phyloP scores from a whole-genome alignment of 2,329 filamentous ascomycete species.

The Ceratocystis huliohia region DNA sequence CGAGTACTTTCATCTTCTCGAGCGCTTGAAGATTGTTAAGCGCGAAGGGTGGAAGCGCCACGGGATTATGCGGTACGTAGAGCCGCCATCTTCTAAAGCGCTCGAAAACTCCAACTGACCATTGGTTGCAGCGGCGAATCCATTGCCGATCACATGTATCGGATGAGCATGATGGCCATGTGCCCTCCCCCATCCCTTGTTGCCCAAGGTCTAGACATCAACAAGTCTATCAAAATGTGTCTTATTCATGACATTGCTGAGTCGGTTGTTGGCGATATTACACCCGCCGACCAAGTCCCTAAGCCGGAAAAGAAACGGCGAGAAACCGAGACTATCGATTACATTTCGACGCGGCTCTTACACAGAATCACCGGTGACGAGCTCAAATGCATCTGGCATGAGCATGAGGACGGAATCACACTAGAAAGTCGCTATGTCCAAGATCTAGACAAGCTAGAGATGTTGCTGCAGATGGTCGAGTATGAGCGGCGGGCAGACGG shows the following conservation, averaged over 20 bases:
- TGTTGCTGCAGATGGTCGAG: conserved; percentile 89
- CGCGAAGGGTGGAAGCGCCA: conserved; percentile 93
- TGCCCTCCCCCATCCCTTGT: conserved; percentile 67
- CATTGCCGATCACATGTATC: conserved; percentile 98
- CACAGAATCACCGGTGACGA: conserved; percentile 56
- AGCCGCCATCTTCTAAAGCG: background rate
- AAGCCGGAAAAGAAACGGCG: conserved; percentile 83
- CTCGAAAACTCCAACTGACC: background rate
- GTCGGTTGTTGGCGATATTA: conserved; percentile 92
- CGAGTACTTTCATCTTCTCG: conserved; percentile 87
- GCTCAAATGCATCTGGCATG: conserved; percentile 74
- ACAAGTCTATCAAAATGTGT: conserved; percentile 86
- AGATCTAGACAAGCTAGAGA: conserved; percentile 93
- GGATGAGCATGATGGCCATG: conserved; percentile 95
- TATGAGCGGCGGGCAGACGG: conserved; percentile 66
- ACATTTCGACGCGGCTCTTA: conserved; percentile 64
- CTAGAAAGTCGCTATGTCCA: conserved; percentile 82
- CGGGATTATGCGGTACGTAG: conserved; percentile 47
- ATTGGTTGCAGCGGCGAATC: conserved; percentile 55
- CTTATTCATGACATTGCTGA: conserved; percentile 97
- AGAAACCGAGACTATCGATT: conserved; percentile 84
- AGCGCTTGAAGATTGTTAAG: conserved; percentile 89
- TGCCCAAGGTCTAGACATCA: conserved; percentile 54
- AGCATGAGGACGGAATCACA: conserved; percentile 83
- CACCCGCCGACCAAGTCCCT: conserved; percentile 73